phyloP scores from a whole-genome alignment of 228 moss, liverwort and hornwort genomes.

The Sphagnum magellanicum region DNA sequence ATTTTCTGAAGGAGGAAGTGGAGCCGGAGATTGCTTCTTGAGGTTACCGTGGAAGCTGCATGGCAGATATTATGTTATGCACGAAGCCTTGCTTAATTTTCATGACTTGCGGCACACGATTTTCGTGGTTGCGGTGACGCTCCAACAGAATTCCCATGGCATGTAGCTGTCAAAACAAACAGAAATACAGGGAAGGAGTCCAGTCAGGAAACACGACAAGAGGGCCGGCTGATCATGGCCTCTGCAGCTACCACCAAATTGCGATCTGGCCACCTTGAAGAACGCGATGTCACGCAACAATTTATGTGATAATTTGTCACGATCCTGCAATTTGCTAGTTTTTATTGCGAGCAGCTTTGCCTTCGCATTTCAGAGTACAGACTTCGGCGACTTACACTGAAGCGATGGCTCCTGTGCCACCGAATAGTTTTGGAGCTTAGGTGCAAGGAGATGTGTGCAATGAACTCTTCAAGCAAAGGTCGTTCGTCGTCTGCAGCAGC shows the following conservation, averaged over 20 bases:
- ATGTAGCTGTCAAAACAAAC: slow-evolving; percentile 41
- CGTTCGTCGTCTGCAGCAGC: slow-evolving; percentile 14
- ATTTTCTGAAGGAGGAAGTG: neutral
- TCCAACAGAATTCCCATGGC: slow-evolving; percentile 66
- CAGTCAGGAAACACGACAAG: neutral
- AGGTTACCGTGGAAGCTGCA: slow-evolving; percentile 42
- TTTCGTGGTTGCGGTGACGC: slow-evolving; percentile 45
- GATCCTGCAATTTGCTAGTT: neutral
- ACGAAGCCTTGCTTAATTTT: slow-evolving; percentile 46
- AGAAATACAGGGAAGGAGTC: neutral
- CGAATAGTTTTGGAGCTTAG: slow-evolving; percentile 31
- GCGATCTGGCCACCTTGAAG: neutral
- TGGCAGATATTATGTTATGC: slow-evolving; percentile 37
- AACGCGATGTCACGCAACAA: neutral
- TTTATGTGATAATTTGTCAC: neutral
- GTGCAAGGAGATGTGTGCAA: slow-evolving; percentile 40
- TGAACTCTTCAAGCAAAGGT: slow-evolving; percentile 51
- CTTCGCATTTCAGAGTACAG: neutral
- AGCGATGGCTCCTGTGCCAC: slow-evolving; percentile 48
- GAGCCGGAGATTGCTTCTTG: neutral
- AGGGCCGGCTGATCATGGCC: neutral
- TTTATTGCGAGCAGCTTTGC: neutral
- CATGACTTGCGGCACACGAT: slow-evolving; percentile 43
- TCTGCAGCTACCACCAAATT: neutral
- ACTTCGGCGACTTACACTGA: slow-evolving; percentile 34